These are phyloP conservation scores for Bombardia bombarda DNA, from an alignment of 495 filamentous ascomycete species.

Conservation along the genomic window DNA sequence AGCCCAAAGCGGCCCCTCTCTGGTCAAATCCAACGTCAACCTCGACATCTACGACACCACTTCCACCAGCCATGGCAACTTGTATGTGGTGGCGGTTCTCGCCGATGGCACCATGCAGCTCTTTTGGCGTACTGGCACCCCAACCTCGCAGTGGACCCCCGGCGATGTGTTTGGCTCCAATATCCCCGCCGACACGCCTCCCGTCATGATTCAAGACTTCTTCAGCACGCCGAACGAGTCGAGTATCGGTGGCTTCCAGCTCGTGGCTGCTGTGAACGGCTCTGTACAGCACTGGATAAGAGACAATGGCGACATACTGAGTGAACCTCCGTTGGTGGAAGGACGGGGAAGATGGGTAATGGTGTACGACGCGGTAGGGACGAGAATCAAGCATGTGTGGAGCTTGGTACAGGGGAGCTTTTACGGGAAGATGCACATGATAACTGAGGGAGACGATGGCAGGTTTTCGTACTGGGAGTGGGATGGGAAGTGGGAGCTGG, in stretches of 20 bases:
- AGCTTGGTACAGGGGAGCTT: slow-evolving; percentile 14
- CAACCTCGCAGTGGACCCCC: background rate
- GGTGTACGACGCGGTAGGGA: slow-evolving; percentile 1
- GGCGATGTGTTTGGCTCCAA: slow-evolving; percentile 11
- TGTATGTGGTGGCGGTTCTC: slow-evolving; percentile 14
- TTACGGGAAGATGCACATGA: background rate
- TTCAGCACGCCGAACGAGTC: slow-evolving; percentile 8
- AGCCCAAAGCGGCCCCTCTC: slow-evolving; percentile 8
- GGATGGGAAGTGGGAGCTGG: background rate
- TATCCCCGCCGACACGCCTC: slow-evolving; percentile 6
- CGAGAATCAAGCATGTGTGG: slow-evolving; percentile 9
- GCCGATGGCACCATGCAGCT: slow-evolving; percentile 10
- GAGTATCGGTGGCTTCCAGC: slow-evolving; percentile 9
- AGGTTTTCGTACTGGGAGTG: slow-evolving; percentile 1
- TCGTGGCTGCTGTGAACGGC: slow-evolving; percentile 10
- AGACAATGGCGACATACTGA: background rate
- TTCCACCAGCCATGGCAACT: slow-evolving; percentile 2
- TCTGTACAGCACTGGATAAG: slow-evolving; percentile 15
- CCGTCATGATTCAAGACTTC: slow-evolving; percentile 15
- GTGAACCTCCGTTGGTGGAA: background rate
- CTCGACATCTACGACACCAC: slow-evolving; percentile 7
- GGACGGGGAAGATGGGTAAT: slow-evolving; percentile 10
- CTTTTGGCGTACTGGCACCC: slow-evolving; percentile 7
- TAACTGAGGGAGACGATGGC: background rate
- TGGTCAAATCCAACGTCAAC: slow-evolving; percentile 15